Evolutionary conservation across 78 protist genomes (phyloP).

Genomic region (Chrysochromulina parva): DNA sequence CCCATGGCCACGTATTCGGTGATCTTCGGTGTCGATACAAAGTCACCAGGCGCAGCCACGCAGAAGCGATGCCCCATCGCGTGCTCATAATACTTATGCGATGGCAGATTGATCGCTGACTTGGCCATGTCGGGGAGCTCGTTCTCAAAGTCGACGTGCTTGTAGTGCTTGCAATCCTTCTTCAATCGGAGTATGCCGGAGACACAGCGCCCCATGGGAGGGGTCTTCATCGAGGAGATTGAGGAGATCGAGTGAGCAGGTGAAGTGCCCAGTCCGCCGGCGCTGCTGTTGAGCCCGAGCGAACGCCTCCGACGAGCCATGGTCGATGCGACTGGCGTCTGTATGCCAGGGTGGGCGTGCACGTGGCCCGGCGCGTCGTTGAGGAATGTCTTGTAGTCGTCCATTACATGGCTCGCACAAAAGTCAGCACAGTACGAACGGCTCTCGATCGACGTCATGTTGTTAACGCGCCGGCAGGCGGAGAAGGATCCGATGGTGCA

Average conservation of each 20-base stretch:
- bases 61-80: background rate
- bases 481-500: background rate
- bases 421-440: too few species aligned
- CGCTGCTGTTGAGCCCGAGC: too few species aligned
- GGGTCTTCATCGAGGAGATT: too few species aligned
- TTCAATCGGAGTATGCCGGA: background rate
- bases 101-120: background rate
- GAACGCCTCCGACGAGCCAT: too few species aligned
- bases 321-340: too few species aligned
- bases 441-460: too few species aligned
- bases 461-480: background rate
- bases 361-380: background rate
- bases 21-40: background rate
- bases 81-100: background rate
- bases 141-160: background rate
- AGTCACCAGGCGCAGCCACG: background rate
- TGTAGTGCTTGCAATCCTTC: background rate
- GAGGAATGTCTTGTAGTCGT: too few species aligned
- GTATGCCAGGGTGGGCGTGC: background rate
- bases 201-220: background rate
- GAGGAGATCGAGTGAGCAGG: too few species aligned
- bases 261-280: too few species aligned
- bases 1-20: background rate
- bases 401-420: too few species aligned
- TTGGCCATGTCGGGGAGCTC: background rate